Conservation (phyloP, 176 grass and related monocot genomes). For the Aegilops umbellulata region DNA sequence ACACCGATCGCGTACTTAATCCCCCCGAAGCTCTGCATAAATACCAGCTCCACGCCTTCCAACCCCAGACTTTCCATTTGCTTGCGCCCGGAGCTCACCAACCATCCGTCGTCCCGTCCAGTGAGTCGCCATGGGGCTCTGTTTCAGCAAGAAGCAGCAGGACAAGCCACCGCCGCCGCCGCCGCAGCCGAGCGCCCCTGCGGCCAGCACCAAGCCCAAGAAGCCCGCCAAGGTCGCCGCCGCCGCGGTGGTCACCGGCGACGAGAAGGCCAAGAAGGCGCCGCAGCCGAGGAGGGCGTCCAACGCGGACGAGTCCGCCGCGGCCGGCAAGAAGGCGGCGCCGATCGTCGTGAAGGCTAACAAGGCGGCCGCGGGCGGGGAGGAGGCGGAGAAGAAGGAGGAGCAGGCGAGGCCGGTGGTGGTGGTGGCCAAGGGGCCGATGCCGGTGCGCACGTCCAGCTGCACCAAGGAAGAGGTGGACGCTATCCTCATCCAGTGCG, state of each 20-base stretch:
- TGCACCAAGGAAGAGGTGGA: constrained; percentile 91
- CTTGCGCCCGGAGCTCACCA: background rate
- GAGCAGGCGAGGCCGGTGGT: constrained; percentile 26
- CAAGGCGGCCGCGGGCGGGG: background rate
- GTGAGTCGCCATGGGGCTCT: constrained; percentile 65
- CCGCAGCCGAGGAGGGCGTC: background rate
- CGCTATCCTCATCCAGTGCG: constrained; percentile 87
- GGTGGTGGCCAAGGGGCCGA: constrained; percentile 4
- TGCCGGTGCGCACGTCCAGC: constrained; percentile 68
- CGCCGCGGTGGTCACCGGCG: background rate
- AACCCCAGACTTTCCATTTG: background rate
- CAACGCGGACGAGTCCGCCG: background rate
- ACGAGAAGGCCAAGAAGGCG: constrained; percentile 27
- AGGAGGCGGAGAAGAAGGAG: constrained; percentile 20
- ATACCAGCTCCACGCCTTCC: constrained; percentile 28
- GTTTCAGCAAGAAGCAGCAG: constrained; percentile 77
- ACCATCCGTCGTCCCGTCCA: background rate
- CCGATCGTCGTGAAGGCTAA: constrained; percentile 38
- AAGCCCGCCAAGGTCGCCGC: constrained; percentile 25
- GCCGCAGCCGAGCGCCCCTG: background rate
- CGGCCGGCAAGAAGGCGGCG: constrained; percentile 50
- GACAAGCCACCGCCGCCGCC: background rate
- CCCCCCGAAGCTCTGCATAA: constrained; percentile 29
- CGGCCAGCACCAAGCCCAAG: background rate
- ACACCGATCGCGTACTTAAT: background rate